These are phyloP conservation scores for Xylariaceae sp. DNA, from an alignment of 2,329 filamentous ascomycete genomes.

Conservation along the genomic window DNA sequence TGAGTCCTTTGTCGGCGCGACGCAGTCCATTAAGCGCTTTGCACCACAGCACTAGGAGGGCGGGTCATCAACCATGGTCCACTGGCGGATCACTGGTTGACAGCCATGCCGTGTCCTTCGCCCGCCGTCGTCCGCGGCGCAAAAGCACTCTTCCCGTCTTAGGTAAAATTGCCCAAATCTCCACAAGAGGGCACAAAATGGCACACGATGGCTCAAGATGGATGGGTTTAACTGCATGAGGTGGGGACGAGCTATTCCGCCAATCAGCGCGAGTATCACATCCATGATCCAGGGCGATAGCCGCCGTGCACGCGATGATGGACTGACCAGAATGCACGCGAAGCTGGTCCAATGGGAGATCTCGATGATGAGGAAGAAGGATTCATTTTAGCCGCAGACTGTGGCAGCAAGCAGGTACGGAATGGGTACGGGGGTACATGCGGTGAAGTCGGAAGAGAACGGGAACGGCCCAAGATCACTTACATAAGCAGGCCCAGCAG, in stretches of 20 bases:
- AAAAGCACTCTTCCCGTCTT: constrained; percentile 10
- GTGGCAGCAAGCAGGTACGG: not conserved
- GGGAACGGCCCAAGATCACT: too few species aligned
- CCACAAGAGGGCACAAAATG: not conserved
- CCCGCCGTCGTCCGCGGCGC: constrained; percentile 2
- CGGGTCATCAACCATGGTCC: constrained; percentile 23
- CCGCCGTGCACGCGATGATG: constrained; percentile 15
- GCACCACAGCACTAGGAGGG: constrained; percentile 22
- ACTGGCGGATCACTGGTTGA: not conserved
- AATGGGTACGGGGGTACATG: not conserved
- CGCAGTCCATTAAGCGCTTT: constrained; percentile 27
- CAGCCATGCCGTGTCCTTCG: not conserved
- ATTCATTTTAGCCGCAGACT: not conserved
- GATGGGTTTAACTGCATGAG: constrained; percentile 24
- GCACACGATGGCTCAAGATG: constrained; percentile 19
- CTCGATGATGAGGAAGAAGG: not conserved
- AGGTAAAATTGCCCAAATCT: not conserved
- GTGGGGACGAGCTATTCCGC: constrained; percentile 12
- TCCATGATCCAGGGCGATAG: constrained; percentile 11
- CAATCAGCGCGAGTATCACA: constrained; percentile 30
- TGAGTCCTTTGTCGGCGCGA: constrained; percentile 17
- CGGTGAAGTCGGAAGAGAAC: too few species aligned
- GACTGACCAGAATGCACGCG: constrained; percentile 1
- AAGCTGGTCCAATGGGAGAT: constrained; percentile 1
- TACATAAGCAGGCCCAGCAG: too few species aligned